phyloP scores from a whole-genome alignment of 371 early-diverging fungal genomes.

The Syncephalastrum sp. region DNA sequence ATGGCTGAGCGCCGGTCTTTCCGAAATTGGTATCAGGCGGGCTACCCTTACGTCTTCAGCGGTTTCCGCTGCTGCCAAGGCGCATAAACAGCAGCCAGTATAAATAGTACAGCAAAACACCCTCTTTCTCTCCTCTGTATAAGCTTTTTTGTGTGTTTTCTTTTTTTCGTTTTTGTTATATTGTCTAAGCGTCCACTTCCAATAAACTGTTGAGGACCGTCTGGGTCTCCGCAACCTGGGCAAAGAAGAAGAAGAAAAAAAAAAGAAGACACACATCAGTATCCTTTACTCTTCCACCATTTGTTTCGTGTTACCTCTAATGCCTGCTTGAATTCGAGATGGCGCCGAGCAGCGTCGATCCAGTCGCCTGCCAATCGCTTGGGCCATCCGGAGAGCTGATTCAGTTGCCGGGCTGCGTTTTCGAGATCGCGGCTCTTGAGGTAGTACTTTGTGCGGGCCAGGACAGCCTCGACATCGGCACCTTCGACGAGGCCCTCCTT shows the following conservation, averaged over 20 bases:
- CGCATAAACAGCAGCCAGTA: neutral
- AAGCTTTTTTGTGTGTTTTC: conserved; percentile 5
- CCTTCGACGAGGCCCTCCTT: conserved; percentile 85
- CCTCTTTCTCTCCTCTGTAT: conserved; percentile 1
- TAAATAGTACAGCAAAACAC: neutral
- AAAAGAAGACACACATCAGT: neutral
- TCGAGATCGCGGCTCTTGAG: conserved; percentile 78
- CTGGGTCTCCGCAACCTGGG: conserved; percentile 21
- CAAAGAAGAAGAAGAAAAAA: neutral
- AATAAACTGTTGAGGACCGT: conserved; percentile 20
- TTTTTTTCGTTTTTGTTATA: conserved; percentile 1
- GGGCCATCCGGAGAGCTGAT: conserved; percentile 91
- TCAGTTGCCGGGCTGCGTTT: conserved; percentile 83
- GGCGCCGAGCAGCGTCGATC: conserved; percentile 74
- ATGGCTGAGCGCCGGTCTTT: conserved; percentile 71
- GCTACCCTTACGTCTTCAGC: conserved; percentile 81
- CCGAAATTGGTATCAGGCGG: conserved; percentile 89
- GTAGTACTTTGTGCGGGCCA: conserved; percentile 75
- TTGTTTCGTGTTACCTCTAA: conserved; percentile 49
- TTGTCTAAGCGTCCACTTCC: conserved; percentile 16
- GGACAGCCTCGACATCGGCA: conserved; percentile 78
- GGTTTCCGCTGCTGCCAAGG: conserved; percentile 57
- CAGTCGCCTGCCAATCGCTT: conserved; percentile 84
- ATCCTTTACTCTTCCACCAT: neutral
- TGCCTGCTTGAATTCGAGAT: conserved; percentile 87